Evolutionary conservation across 2,329 filamentous ascomycete species (phyloP).

Genomic region (Chaetothyriales sp.): DNA sequence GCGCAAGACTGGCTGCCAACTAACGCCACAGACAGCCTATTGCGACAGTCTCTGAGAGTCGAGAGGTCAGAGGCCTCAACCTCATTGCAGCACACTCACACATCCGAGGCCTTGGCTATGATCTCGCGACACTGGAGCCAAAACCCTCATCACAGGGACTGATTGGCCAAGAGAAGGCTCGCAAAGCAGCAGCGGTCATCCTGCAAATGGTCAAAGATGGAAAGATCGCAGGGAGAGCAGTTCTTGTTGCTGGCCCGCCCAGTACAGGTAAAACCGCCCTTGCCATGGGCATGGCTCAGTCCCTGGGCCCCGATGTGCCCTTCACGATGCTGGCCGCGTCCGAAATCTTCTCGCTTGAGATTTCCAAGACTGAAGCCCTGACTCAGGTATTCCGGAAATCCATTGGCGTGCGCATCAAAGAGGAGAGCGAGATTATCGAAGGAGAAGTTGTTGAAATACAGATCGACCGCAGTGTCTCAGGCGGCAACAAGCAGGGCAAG

Average conservation of each 20-base stretch:
- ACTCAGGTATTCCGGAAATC: slow-evolving; percentile 98
- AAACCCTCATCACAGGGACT: slow-evolving; percentile 76
- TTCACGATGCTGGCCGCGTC: slow-evolving; percentile 93
- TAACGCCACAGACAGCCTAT: slow-evolving; percentile 37
- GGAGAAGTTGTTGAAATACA: slow-evolving; percentile 98
- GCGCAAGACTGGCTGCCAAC: background rate
- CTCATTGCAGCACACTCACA: slow-evolving; percentile 97
- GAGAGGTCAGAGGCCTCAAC: slow-evolving; percentile 90
- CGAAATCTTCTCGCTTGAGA: slow-evolving; percentile 96
- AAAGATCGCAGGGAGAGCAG: slow-evolving; percentile 91
- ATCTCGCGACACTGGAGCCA: slow-evolving; percentile 79
- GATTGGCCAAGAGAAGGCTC: slow-evolving; percentile 89
- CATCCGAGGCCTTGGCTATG: slow-evolving; percentile 88
- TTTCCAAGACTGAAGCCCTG: slow-evolving; percentile 97
- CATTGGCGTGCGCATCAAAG: slow-evolving; percentile 94
- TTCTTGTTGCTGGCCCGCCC: slow-evolving; percentile 87
- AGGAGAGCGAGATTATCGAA: slow-evolving; percentile 98
- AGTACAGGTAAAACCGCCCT: slow-evolving; percentile 98
- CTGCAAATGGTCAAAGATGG: slow-evolving; percentile 98
- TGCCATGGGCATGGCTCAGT: slow-evolving; percentile 97
- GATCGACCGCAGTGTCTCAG: slow-evolving; percentile 91
- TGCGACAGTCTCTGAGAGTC: slow-evolving; percentile 81
- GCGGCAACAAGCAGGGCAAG: slow-evolving; percentile 95
- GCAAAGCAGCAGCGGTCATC: slow-evolving; percentile 91
- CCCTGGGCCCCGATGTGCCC: slow-evolving; percentile 81